Base-by-base conservation (phyloP, 1,284 basidiomycete genomes). In the Fistulina hepatica region DNA sequence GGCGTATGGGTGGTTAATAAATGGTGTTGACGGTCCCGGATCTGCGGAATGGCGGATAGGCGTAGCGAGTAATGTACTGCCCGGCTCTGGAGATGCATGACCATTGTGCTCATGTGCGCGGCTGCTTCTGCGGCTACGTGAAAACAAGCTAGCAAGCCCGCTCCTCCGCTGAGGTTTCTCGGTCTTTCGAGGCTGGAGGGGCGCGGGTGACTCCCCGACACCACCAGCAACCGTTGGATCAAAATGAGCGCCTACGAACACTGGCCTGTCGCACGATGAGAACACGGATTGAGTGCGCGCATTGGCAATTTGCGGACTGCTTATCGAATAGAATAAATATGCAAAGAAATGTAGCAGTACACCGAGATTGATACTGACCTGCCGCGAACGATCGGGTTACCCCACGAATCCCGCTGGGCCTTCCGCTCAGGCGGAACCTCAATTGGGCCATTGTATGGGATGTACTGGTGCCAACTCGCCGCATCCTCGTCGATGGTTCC, bases 171-270 rank as follows among this genome's bases (percentile, higher is more conserved):
- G 37, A 34, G 51, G 37, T 32, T 31, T 33, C 38, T n/a, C n/a
- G 38, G 37, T 39, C 56, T 54, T 39, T 44, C 31, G 21, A 37
- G 44, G 19, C 35, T 35, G 11, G 36, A 21, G 41, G 1, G 70
- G 72, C 26, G 57, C 54, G 3, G 78, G 78, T 0, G 74, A 69
- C 45, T 75, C 73, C 21, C 76, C 76, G 17, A 81, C 64, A 22
- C 72, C 75, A 16, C 72, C 73, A 8, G 62, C 51, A 35, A 57
- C 48, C 47, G 67, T 64, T 6, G 64, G 52, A 44, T 60, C 60
- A 47, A 64, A 54, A 44, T 62, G 66, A 1, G 67, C 61, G 8
- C 63, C 54, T 3, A 58, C 46, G 13, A 58, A n/a, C n/a, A n/a
- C n/a, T n/a, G n/a, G n/a, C n/a, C n/a, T n/a, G n/a, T n/a, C n/a